Base-by-base conservation (phyloP, 192 early-diverging fungal genomes). In the Pecoramyces ruminantium region DNA sequence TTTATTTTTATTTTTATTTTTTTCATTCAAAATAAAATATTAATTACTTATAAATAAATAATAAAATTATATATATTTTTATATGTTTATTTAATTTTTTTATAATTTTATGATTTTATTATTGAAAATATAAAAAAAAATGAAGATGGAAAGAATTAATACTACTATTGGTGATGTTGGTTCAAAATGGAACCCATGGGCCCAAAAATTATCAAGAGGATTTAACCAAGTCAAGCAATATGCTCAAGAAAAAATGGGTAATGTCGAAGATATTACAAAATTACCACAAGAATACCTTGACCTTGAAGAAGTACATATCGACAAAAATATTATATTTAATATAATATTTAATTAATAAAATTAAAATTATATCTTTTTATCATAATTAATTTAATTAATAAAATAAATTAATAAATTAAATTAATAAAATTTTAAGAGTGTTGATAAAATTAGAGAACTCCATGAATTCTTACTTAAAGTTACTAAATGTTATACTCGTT, bases 231-330 rank as follows among this genome's bases (percentile, higher is more conserved):
- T 67, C n/a, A 67, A 58, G 27, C 86, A 98, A 94, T 93, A 93
- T 88, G 96, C 96, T 29, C 91, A 92, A 81, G 97, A 99, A 84
- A 92, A 92, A 84, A 87, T 97, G 79, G 94, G 93, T 38, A 93
- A 86, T 80, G 88, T 88, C 17, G 89, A 90, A 28, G 95, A 97
- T 80, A 88, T 96, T 30, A 99, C 97, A 34, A 94, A 95, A 80
- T 92, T 99, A 30, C 97, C 97, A 39, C 88, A 89, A 80, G 97
- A 99, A 83, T 99, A 98, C 86, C 88, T 94, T 80, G 91, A 93
- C 79, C 88, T 99, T 77, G 97, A 98, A 83, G 90, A 89, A 88
- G 94, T 94, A 87, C 80, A 81, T 78, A 39, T 38, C 30, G 16
- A 38, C 27, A 58, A 14, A n/a, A n/a, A n/a, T n/a, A 21, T 27